phyloP scores from a whole-genome alignment of 116 monocot species.

The Thalassia testudinum region DNA sequence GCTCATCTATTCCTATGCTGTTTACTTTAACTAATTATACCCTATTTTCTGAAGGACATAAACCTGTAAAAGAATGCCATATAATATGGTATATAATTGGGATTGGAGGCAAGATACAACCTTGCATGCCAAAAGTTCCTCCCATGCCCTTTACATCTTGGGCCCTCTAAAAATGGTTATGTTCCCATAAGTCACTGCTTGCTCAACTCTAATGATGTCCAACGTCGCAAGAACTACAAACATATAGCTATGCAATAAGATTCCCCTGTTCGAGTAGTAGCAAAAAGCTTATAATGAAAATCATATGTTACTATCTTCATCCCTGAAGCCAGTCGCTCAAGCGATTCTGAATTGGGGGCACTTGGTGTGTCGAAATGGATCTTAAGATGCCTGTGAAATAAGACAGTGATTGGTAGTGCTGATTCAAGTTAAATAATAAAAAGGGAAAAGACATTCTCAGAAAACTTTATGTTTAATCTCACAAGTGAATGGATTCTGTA shows the following conservation, averaged over 20 bases:
- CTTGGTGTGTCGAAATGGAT: constrained; percentile 65
- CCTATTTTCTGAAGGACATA: too few relatives aligned
- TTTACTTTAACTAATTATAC: too few relatives aligned
- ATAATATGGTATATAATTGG: too few relatives aligned
- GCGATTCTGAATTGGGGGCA: constrained; percentile 52
- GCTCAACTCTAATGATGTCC: constrained; percentile 48
- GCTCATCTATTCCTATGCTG: too few relatives aligned
- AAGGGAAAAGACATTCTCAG: background rate
- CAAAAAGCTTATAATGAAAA: background rate
- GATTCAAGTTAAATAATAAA: constrained; percentile 1
- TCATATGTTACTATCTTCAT: background rate
- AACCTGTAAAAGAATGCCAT: too few relatives aligned
- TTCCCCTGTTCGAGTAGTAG: background rate
- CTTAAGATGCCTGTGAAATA: constrained; percentile 71
- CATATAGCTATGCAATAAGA: background rate
- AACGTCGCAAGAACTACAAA: constrained; percentile 49
- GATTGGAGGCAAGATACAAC: too few relatives aligned
- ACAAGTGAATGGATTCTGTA: constrained; percentile 53
- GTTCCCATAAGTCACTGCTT: constrained; percentile 43
- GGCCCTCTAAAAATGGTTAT: constrained; percentile 50
- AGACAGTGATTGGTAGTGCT: too few relatives aligned
- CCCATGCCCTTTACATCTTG: constrained; percentile 52
- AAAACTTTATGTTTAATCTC: constrained; percentile 6
- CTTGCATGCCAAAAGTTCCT: too few relatives aligned
- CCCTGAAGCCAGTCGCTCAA: constrained; percentile 35